Evolutionary conservation across 2,329 filamentous ascomycete species (phyloP).

Genomic region (Aureobasidium sp.): DNA sequence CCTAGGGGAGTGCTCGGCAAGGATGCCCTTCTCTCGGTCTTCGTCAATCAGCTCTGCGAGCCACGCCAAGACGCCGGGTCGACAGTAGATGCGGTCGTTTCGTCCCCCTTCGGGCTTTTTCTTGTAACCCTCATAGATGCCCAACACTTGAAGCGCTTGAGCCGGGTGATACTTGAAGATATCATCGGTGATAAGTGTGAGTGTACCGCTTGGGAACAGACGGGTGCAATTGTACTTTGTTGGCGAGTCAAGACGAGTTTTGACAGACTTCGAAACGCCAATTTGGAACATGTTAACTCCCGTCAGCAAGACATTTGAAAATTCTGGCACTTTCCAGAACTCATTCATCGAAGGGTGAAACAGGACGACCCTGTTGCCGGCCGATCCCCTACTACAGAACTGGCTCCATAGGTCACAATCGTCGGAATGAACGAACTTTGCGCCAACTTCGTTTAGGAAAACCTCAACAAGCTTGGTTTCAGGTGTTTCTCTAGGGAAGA

Average conservation of each 20-base stretch:
- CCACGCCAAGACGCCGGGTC: constrained; percentile 26
- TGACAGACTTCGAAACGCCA: neutral
- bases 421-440: constrained; percentile 23
- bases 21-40: constrained; percentile 15
- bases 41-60: constrained; percentile 19
- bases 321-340: constrained; percentile 19
- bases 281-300: constrained; percentile 17
- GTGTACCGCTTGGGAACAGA: constrained; percentile 33
- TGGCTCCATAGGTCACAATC: constrained; percentile 24
- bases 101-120: constrained; percentile 22
- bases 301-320: neutral
- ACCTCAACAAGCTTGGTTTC: constrained; percentile 22
- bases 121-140: constrained; percentile 29
- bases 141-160: constrained; percentile 31
- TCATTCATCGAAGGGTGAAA: constrained; percentile 15
- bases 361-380: constrained; percentile 11
- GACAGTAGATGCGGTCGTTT: constrained; percentile 22
- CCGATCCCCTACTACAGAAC: constrained; percentile 19
- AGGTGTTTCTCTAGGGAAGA: constrained; percentile 20
- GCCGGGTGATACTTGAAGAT: constrained; percentile 34
- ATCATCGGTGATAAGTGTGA: constrained; percentile 39
- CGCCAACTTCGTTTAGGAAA: constrained; percentile 20
- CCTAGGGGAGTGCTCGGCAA: constrained; percentile 17
- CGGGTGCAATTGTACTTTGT: constrained; percentile 22
- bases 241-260: neutral